A percentile compares a stretch with the other conserved stretches of the same genome.
phyloP scores from a whole-genome alignment of 352 stramenopile species.

The Phytophthora idaei region DNA sequence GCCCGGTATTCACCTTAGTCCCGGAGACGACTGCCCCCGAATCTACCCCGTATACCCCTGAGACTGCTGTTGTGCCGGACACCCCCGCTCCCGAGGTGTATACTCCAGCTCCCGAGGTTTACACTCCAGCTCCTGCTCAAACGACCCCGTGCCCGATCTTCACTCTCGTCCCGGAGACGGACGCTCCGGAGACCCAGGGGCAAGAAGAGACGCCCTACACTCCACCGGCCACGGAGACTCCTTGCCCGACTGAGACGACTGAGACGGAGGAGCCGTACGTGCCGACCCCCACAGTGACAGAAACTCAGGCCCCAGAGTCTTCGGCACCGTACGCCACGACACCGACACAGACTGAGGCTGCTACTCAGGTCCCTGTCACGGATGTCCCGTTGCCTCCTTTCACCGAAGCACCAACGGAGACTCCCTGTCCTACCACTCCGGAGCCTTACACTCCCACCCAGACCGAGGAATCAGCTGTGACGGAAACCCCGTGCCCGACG shows the following conservation, averaged over 20 bases:
- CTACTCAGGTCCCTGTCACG: slow-evolving; percentile 8
- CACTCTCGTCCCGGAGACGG: slow-evolving; percentile 16
- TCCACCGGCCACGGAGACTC: slow-evolving; percentile 10
- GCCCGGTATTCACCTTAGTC: slow-evolving; percentile 17
- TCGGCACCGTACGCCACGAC: slow-evolving; percentile 8
- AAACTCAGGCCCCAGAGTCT: slow-evolving; percentile 18
- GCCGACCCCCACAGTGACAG: slow-evolving; percentile 2
- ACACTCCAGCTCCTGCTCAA: slow-evolving; percentile 15
- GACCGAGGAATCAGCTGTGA: slow-evolving; percentile 3
- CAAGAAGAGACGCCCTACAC: slow-evolving; percentile 13
- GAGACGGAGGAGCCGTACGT: not conserved
- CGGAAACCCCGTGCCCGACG: slow-evolving; percentile 16
- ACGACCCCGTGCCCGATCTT: slow-evolving; percentile 21
- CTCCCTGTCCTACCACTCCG: slow-evolving; percentile 11
- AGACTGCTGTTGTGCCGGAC: not conserved
- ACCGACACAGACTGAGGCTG: not conserved
- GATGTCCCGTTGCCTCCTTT: slow-evolving; percentile 18
- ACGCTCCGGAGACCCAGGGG: slow-evolving; percentile 5
- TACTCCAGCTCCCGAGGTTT: not conserved
- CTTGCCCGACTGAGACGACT: not conserved
- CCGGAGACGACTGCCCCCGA: not conserved
- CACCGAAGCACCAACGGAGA: slow-evolving; percentile 15
- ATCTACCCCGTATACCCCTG: not conserved
- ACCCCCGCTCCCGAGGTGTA: slow-evolving; percentile 2
- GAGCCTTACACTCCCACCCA: slow-evolving; percentile 2